Base-by-base conservation (phyloP, 2,329 filamentous ascomycete species). In the Cryphonectria radicalis region DNA sequence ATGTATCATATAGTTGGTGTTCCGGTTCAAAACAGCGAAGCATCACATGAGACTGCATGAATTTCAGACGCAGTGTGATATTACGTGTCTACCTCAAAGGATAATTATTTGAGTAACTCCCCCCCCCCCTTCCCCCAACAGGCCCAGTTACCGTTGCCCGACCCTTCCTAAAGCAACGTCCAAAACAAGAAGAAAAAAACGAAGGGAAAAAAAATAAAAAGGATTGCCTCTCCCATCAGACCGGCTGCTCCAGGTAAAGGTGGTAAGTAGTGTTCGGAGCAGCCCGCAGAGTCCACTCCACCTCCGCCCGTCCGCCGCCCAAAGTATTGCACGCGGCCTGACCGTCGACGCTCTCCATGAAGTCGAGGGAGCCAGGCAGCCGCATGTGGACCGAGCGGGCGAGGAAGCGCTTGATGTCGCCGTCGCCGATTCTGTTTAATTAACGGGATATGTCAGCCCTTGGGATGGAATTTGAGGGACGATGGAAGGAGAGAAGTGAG, bases 281-380 rank as follows among this genome's bases (percentile, higher is more conserved):
- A 17, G 46, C 28, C 17, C 65, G 68, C 10, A 72, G 3, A n/a
- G 43, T 37, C 71, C 71, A 72, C 43, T 67, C 55, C 4, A 72
- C 66, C 4, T 66, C 43, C 13, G 60, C 40, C 14, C 17, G 62
- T 14, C 46, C 70, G 14, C 19, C 17, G 37, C 53, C 57, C 17
- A 46, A 37, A 14, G 62, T 32, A n/a, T 63, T 35, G 35, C 70
- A 71, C 7, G 14, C 43, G n/a, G 63, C 63, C 59, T 55, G 37
- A 7, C 70, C 70, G 55, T 71, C 50, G n/a, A 69, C 66, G 25
- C 66, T 63, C 67, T 53, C 40, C 19, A 71, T 69, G 43, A 25
- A 7, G 11, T 37, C 37, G 7, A 43, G 22, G 46, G 46, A 22
- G 46, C 46, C 67, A 25, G 37, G 43, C 10, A 13, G 50, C 55